Base-by-base conservation (phyloP, 1,284 basidiomycete genomes). In the Grifola frondosa region DNA sequence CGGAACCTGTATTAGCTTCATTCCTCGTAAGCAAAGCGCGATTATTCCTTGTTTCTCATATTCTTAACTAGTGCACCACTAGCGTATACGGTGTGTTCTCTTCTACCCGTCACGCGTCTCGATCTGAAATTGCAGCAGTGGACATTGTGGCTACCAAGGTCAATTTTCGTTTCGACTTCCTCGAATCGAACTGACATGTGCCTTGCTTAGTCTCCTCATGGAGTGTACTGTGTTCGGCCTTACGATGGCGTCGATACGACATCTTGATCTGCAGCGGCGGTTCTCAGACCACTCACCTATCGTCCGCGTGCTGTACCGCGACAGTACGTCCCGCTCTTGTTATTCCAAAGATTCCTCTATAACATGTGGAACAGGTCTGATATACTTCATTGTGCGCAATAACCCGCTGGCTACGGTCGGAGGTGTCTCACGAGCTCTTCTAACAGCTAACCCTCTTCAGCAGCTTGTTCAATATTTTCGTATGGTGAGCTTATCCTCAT, bases 381-480 rank as follows among this genome's bases (percentile, higher is more conserved):
- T 30, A 13, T 54, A 54, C 37, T 54, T 50, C 35, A 11, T 46
- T 9, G 34, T 47, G 22, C n/a, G n/a, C n/a, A n/a, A n/a, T n/a
- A n/a, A n/a, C n/a, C n/a, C n/a, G n/a, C n/a, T n/a, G n/a, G n/a
- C n/a, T n/a, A n/a, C n/a, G n/a, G n/a, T n/a, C n/a, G n/a, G n/a
- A n/a, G n/a, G n/a, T n/a, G n/a, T n/a, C n/a, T n/a, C n/a, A n/a
- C n/a, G n/a, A 11, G 26, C 30, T 10, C 22, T 20, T 1, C 9
- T 22, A n/a, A 15, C 17, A 47, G 45, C 31, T 49, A 5, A 44
- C 49, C 4, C 39, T 54, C 30, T 44, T 49, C 25, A 47, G 38
- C 30, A 46, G 32, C 21, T 10, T 50, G 5, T 43, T 54, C 37
- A 56, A 56, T 30, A 56, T 56, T 22, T 15, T 56, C 10, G 38